Evolutionary conservation across 2,329 filamentous ascomycete species (phyloP).

Genomic region (Colletotrichum orbiculare): DNA sequence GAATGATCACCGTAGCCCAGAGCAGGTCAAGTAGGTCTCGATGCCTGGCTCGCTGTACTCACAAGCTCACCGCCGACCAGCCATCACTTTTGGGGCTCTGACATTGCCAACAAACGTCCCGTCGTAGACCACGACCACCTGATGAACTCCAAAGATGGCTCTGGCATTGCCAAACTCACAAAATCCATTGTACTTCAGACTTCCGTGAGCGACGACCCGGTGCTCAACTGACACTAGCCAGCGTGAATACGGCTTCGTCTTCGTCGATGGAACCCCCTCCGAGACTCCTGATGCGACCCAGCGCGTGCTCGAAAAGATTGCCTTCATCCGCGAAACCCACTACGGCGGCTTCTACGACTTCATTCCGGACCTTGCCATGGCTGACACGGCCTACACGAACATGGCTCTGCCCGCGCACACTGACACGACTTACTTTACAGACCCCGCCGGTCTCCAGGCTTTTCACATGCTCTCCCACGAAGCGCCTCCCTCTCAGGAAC

Average conservation of each 20-base stretch:
- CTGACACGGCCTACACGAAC: conserved; percentile 93
- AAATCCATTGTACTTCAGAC: conserved; percentile 66
- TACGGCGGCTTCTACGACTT: conserved; percentile 89
- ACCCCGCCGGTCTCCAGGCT: conserved; percentile 89
- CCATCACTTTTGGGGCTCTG: conserved; percentile 44
- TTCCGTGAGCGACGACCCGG: background rate
- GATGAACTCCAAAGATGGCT: conserved; percentile 61
- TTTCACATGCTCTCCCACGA: conserved; percentile 92
- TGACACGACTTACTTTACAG: conserved; percentile 95
- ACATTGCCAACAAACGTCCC: conserved; percentile 61
- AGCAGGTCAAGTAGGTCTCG: conserved; percentile 47
- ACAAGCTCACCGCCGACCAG: conserved; percentile 30
- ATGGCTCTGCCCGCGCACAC: conserved; percentile 87
- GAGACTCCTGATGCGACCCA: conserved; percentile 77
- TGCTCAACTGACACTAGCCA: conserved; percentile 47
- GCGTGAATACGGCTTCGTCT: conserved; percentile 79
- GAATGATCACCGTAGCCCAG: conserved; percentile 45
- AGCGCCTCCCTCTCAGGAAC: conserved; percentile 54
- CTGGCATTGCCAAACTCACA: conserved; percentile 71
- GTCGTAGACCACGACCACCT: conserved; percentile 69
- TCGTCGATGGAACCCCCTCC: conserved; percentile 75
- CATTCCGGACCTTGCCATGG: conserved; percentile 85
- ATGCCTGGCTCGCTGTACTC: background rate
- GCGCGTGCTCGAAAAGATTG: conserved; percentile 80
- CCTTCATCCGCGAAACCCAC: conserved; percentile 89